Percentiles rank a stretch among this genome's conserved stretches.
phyloP scores from a whole-genome alignment of 345 rosid species.

The Camelina hispida region DNA sequence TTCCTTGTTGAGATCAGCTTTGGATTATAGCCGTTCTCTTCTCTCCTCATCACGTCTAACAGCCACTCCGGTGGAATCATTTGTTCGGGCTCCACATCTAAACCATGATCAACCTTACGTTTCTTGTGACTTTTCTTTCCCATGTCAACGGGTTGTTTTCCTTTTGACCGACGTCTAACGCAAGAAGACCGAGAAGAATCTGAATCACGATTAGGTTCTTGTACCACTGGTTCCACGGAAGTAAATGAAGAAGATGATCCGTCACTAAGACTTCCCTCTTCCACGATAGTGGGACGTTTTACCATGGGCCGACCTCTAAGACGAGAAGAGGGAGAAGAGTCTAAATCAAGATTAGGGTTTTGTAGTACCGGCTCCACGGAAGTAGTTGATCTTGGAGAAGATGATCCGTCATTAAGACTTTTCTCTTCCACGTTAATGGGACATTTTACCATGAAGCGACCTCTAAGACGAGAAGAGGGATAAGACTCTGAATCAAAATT shows the following conservation, averaged over 20 bases:
- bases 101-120: background rate
- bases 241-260: background rate
- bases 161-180: background rate
- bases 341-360: too few species aligned
- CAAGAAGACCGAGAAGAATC: background rate
- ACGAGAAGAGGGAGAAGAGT: too few species aligned
- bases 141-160: background rate
- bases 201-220: too few species aligned
- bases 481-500: too few species aligned
- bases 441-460: too few species aligned
- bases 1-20: background rate
- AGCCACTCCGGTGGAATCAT: constrained; percentile 23
- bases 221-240: too few species aligned
- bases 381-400: background rate
- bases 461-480: too few species aligned
- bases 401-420: background rate
- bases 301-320: too few species aligned
- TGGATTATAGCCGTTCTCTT: background rate
- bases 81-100: background rate
- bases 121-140: background rate
- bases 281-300: background rate
- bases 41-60: constrained; percentile 6
- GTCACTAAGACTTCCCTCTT: background rate
- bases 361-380: background rate
- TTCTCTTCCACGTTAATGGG: background rate